Base-by-base conservation (phyloP, 2,329 filamentous ascomycete species). In the Clonostachys rosea region DNA sequence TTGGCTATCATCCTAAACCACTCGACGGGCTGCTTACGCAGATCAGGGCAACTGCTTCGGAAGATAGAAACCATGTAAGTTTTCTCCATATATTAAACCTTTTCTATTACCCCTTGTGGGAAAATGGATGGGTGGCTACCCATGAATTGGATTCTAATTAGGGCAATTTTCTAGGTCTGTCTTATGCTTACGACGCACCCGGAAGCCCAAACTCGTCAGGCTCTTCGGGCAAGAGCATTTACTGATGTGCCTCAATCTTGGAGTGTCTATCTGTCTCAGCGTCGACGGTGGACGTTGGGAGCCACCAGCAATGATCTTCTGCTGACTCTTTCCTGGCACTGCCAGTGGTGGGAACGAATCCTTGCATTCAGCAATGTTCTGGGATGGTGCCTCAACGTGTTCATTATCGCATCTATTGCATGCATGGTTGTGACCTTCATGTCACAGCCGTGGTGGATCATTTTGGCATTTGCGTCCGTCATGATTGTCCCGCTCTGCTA, bases 201-300 rank as follows among this genome's bases (percentile, higher is more conserved):
- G 3, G 54, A 67, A 39, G 61, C 61, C 5, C 59, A 61, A 37
- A 72, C 66, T 6, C 57, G 65, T 1, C 69, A 72, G 49, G 66
- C 68, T 1, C 54, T 71, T 8, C 54, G 58, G n/a, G 68, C 69
- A 6, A 57, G 61, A 20, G 68, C 68, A 9, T 69, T 58, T 50
- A 71, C 68, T 3, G 63, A 67, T 44, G 67, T 68, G 10, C 67
- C 67, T 2, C 61, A 65, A 47, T 58, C 58, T 16, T 61, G 65
- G 57, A 63, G 59, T 24, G 68, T 72, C 33, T 73, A 70, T 49
- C 55, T 71, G 5, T 59, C 56, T 13, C 56, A 58, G 43, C 56
- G 56, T 12, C 54, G 56, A 1, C 56, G 56, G 11, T 59, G 56
- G 56, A 56, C 56, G n/a, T 54, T 59, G 2, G 56, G 56, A 17